These are phyloP conservation scores for Sophora flavescens DNA, from an alignment of 306 rosid species.

Conservation along the genomic window DNA sequence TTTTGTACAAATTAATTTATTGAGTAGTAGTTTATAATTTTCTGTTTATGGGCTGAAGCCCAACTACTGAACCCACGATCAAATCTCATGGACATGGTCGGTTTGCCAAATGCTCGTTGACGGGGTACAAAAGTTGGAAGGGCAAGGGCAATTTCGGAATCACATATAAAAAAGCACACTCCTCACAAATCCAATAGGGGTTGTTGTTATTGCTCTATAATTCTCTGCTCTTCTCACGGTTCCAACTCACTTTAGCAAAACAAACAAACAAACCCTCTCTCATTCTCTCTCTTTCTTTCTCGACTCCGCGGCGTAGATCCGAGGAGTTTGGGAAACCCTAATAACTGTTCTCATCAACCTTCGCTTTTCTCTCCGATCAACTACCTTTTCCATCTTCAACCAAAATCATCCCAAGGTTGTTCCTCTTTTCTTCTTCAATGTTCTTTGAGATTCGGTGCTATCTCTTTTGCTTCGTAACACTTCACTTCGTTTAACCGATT, in stretches of 20 bases:
- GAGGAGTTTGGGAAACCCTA: constrained; percentile 82
- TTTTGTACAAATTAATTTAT: no score
- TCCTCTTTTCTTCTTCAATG: not conserved
- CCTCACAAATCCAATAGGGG: constrained; percentile 33
- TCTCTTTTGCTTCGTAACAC: not conserved
- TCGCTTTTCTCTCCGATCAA: constrained; percentile 42
- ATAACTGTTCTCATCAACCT: constrained; percentile 40
- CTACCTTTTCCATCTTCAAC: not conserved
- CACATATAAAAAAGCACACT: not conserved
- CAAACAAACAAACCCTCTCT: not conserved
- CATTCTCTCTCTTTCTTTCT: constrained; percentile 27
- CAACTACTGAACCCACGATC: not conserved
- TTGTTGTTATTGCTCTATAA: not conserved
- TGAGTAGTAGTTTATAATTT: not conserved
- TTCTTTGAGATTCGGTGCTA: constrained; percentile 11
- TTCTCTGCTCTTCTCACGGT: constrained; percentile 17
- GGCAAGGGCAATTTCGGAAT: constrained; percentile 45
- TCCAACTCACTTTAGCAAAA: constrained; percentile 36
- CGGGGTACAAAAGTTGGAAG: constrained; percentile 28
- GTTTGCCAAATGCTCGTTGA: constrained; percentile 31
- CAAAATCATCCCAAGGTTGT: constrained; percentile 33
- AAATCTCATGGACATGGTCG: not conserved
- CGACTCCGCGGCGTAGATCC: constrained; percentile 81
- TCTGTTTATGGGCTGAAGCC: constrained; percentile 40
- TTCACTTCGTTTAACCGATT: not conserved